Conservation (phyloP, 2,329 filamentous ascomycete genomes). For the Drechslera avenae region DNA sequence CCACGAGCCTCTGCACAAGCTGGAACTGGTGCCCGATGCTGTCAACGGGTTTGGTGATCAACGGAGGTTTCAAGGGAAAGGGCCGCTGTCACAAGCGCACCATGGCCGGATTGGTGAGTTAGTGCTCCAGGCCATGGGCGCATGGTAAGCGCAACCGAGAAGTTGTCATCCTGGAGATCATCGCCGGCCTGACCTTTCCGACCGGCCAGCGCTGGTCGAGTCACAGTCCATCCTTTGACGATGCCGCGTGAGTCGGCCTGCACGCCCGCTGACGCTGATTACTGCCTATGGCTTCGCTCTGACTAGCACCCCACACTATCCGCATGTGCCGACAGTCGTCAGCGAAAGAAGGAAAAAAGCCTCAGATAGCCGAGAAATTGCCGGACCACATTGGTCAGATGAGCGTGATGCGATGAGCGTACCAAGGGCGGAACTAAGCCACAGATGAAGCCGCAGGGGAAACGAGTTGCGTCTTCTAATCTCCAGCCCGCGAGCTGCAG, state of each 20-base stretch:
- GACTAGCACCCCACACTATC: not conserved
- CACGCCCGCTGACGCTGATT: not conserved
- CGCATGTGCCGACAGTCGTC: constrained; percentile 3
- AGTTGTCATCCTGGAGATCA: constrained; percentile 10
- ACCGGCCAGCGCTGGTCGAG: not conserved
- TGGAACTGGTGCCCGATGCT: not conserved
- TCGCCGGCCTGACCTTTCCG: constrained; percentile 7
- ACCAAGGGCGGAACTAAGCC: constrained; percentile 2
- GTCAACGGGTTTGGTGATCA: constrained; percentile 3
- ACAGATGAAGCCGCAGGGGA: constrained; percentile 7
- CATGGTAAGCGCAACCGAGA: constrained; percentile 17
- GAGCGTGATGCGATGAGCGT: constrained; percentile 8
- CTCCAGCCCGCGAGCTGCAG: constrained; percentile 2
- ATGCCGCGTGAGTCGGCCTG: not conserved
- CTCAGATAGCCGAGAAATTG: constrained; percentile 11
- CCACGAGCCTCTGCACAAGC: not conserved
- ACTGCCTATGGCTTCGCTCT: not conserved
- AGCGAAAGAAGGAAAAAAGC: not conserved
- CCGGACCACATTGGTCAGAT: constrained; percentile 10
- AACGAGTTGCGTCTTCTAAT: constrained; percentile 4
- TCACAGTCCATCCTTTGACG: not conserved
- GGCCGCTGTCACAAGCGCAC: constrained; percentile 15
- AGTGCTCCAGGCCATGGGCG: constrained; percentile 3
- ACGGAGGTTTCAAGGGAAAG: constrained; percentile 7
- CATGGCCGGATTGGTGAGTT: constrained; percentile 2